These are phyloP conservation scores for Coprinopsis marcescibilis DNA, from an alignment of 768 basidiomycete species.

Conservation along the genomic window DNA sequence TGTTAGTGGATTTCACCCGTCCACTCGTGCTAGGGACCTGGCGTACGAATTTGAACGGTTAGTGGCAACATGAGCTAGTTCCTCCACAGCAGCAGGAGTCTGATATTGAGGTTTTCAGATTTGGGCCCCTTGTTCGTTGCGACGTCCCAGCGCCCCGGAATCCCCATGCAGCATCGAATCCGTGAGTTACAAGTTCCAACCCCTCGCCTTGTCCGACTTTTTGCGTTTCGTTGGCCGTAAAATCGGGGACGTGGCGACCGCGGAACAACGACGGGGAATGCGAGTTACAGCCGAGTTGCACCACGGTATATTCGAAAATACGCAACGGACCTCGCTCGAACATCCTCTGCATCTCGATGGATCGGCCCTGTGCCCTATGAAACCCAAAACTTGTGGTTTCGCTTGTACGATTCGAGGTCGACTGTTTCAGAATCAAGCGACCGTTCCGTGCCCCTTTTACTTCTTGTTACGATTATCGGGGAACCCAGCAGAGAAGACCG, in stretches of 20 bases:
- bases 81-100: not conserved
- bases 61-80: constrained; percentile 15
- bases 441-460: no score
- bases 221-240: not conserved
- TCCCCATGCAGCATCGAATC: constrained; percentile 65
- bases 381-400: no score
- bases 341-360: no score
- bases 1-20: constrained; percentile 78
- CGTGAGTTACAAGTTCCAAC: constrained; percentile 56
- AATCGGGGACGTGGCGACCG: constrained; percentile 3
- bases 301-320: no score
- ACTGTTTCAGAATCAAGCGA: no score
- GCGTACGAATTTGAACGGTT: constrained; percentile 87
- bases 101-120: constrained; percentile 39
- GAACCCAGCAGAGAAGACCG: not conserved
- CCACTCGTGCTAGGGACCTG: constrained; percentile 78
- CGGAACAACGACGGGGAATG: not conserved
- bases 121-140: constrained; percentile 78
- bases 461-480: not conserved
- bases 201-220: constrained; percentile 10
- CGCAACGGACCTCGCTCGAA: no score
- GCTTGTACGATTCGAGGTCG: no score
- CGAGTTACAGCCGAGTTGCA: no score
- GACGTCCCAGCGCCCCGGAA: constrained; percentile 87
- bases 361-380: no score